Percentiles rank a stretch among this genome's conserved stretches.
Evolutionary conservation across 805 yeast genomes (phyloP).

Genomic region (Candida adriatica): DNA sequence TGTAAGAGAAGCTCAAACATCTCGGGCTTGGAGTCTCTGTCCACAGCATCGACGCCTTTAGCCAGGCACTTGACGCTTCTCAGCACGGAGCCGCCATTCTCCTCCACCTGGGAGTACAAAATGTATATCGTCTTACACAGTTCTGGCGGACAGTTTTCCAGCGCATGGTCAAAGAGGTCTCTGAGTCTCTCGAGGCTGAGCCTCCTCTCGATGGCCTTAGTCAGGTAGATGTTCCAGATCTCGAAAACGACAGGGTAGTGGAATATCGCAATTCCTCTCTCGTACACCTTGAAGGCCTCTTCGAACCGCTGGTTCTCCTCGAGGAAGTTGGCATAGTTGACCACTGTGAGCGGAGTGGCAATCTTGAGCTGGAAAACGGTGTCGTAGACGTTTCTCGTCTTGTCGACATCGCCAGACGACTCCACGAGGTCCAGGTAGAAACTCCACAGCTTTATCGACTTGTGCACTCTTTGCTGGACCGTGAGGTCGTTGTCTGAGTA

Average conservation of each 20-base stretch:
- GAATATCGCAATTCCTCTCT: slow-evolving; percentile 59
- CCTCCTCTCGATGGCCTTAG: slow-evolving; percentile 35
- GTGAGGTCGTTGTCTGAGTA: slow-evolving; percentile 37
- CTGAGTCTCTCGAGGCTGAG: slow-evolving; percentile 49
- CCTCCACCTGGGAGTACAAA: slow-evolving; percentile 59
- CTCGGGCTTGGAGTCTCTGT: slow-evolving; percentile 28
- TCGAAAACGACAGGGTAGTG: slow-evolving; percentile 56
- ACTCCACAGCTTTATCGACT: slow-evolving; percentile 63
- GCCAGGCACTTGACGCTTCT: slow-evolving; percentile 44
- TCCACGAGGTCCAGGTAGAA: slow-evolving; percentile 67
- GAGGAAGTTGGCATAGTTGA: slow-evolving; percentile 59
- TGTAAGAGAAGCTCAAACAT: slow-evolving; percentile 38
- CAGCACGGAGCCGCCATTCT: slow-evolving; percentile 40
- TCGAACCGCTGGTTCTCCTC: slow-evolving; percentile 40
- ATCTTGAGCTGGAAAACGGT: slow-evolving; percentile 48
- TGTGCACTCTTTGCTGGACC: slow-evolving; percentile 54
- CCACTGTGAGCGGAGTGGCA: slow-evolving; percentile 59
- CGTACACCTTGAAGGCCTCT: slow-evolving; percentile 54
- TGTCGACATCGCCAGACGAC: slow-evolving; percentile 37
- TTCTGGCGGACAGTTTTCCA: slow-evolving; percentile 43
- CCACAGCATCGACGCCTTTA: slow-evolving; percentile 30
- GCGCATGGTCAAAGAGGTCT: slow-evolving; percentile 67
- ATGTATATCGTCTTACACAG: slow-evolving; percentile 43
- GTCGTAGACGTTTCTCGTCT: slow-evolving; percentile 42
- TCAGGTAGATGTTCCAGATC: slow-evolving; percentile 64